These are phyloP conservation scores for Microsporum canis DNA, from an alignment of 2,329 filamentous ascomycete genomes.

Conservation along the genomic window DNA sequence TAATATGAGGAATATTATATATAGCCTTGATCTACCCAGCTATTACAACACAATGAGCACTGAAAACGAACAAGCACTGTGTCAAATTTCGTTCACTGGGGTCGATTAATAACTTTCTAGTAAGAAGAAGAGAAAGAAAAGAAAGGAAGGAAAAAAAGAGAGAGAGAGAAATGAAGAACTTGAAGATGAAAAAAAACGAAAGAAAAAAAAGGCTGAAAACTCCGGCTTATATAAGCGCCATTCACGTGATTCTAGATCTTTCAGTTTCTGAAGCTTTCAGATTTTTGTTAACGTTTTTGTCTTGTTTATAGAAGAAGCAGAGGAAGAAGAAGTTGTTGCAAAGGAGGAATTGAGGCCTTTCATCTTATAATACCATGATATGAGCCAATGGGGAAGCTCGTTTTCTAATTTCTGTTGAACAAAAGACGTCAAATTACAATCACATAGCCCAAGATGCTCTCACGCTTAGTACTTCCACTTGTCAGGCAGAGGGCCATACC, in stretches of 20 bases:
- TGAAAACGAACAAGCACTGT: constrained; percentile 33
- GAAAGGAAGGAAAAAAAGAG: constrained; percentile 12
- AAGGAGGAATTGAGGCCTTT: background rate
- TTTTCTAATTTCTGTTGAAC: background rate
- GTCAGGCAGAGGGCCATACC: constrained; percentile 32
- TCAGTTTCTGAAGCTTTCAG: background rate
- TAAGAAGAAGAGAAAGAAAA: constrained; percentile 27
- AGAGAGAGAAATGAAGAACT: constrained; percentile 12
- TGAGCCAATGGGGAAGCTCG: background rate
- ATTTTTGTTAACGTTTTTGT: background rate
- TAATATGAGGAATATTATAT: constrained; percentile 13
- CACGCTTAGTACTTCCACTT: constrained; percentile 35
- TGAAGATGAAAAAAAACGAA: background rate
- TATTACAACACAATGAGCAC: constrained; percentile 49
- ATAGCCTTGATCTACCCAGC: constrained; percentile 37
- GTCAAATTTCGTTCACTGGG: constrained; percentile 50
- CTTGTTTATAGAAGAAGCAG: background rate
- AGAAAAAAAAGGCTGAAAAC: background rate
- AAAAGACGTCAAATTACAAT: background rate
- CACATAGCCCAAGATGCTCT: constrained; percentile 29
- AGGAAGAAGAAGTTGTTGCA: background rate
- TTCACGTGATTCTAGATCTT: background rate
- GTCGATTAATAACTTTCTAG: constrained; percentile 42
- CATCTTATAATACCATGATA: background rate
- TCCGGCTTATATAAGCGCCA: background rate